phyloP scores from a whole-genome alignment of 2,329 filamentous ascomycete species.

The Claviceps sp. region DNA sequence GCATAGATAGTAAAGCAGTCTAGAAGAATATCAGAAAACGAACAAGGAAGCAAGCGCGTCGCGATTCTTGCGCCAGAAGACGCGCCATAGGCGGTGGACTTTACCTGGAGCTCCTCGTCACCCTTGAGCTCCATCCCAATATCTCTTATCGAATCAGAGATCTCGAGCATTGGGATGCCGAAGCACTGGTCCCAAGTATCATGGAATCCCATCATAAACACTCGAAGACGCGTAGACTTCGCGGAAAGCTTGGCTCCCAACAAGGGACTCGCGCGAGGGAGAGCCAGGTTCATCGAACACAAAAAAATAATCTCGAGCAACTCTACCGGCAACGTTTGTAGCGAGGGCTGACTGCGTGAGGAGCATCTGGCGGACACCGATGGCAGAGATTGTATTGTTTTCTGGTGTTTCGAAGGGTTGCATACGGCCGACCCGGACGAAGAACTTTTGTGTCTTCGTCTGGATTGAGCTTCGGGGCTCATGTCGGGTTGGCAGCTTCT shows the following conservation, averaged over 20 bases:
- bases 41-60: neutral
- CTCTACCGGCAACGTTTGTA: constrained; percentile 34
- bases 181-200: constrained; percentile 27
- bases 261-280: constrained; percentile 30
- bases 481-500: no score
- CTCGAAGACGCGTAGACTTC: constrained; percentile 22
- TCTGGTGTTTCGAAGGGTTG: constrained; percentile 7
- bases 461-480: no score
- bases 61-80: neutral
- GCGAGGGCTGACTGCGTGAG: constrained; percentile 12
- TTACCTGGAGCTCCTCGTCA: constrained; percentile 31
- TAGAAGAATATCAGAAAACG: constrained; percentile 11
- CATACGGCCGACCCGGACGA: neutral
- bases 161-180: constrained; percentile 8
- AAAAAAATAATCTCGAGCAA: constrained; percentile 40
- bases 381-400: constrained; percentile 16
- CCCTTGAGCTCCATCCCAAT: constrained; percentile 13
- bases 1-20: constrained; percentile 30
- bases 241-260: constrained; percentile 34
- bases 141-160: neutral
- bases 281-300: constrained; percentile 33
- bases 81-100: constrained; percentile 5
- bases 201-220: constrained; percentile 23
- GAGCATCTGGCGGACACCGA: constrained; percentile 17
- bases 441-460: no score